Conservation (phyloP, 2,329 filamentous ascomycete genomes). For the Purpureocillium lavendulum region DNA sequence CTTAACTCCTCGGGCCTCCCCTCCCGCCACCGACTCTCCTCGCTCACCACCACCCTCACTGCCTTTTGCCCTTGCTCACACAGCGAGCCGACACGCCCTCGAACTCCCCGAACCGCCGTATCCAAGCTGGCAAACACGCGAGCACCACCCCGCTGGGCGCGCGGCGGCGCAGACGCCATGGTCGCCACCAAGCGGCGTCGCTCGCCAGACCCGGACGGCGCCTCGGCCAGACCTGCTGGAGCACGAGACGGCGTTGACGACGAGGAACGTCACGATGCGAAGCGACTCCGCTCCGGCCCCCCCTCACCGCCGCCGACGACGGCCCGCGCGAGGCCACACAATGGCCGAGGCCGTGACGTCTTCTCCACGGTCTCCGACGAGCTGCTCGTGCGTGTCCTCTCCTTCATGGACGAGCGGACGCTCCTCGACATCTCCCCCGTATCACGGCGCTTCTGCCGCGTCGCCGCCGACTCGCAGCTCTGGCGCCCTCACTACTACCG, state of each 20-base stretch:
- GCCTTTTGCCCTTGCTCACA: too few species aligned
- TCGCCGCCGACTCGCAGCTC: constrained; percentile 75
- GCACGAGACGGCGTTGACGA: background rate
- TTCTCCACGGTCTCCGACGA: constrained; percentile 78
- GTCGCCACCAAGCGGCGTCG: constrained; percentile 14
- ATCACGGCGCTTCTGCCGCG: constrained; percentile 65
- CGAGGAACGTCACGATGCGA: constrained; percentile 7
- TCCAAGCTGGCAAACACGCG: background rate
- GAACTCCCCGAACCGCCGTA: too few species aligned
- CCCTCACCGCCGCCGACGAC: constrained; percentile 5
- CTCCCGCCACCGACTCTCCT: background rate
- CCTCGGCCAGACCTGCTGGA: background rate
- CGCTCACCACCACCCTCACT: background rate
- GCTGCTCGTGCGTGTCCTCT: constrained; percentile 74
- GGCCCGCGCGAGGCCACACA: too few species aligned
- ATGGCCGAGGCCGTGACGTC: too few species aligned
- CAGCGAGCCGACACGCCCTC: too few species aligned
- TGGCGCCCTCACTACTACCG: constrained; percentile 89
- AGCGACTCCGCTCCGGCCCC: constrained; percentile 11
- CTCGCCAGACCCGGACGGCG: constrained; percentile 3
- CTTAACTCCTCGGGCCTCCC: too few species aligned
- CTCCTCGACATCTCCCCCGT: constrained; percentile 56
- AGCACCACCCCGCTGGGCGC: background rate
- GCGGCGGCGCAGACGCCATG: constrained; percentile 10
- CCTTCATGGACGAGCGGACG: constrained; percentile 60